These are phyloP conservation scores for Symbiodinium natans DNA, from an alignment of 73 alveolate genomes.

Conservation along the genomic window DNA sequence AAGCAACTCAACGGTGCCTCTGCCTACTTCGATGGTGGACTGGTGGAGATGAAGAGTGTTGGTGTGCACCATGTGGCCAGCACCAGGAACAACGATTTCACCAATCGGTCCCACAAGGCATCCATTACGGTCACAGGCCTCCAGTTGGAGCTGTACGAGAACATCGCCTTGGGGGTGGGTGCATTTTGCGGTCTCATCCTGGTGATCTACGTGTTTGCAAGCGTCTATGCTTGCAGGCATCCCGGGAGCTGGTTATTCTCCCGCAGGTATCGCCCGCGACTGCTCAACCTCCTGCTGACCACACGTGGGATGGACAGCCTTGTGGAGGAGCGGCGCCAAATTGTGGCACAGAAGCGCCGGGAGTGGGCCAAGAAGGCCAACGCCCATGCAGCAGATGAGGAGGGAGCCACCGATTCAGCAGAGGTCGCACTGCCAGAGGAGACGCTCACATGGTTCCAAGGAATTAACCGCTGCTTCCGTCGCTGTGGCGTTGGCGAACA, in stretches of 20 bases:
- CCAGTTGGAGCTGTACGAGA: background rate
- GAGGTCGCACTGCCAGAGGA: constrained; percentile 70
- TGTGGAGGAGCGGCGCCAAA: constrained; percentile 33
- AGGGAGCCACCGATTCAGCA: constrained; percentile 34
- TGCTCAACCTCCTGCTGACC: constrained; percentile 4
- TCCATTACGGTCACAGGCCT: constrained; percentile 28
- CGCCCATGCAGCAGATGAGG: constrained; percentile 46
- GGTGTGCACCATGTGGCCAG: constrained; percentile 35
- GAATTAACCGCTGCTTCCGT: constrained; percentile 56
- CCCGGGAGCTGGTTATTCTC: constrained; percentile 48
- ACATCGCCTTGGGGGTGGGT: constrained; percentile 45
- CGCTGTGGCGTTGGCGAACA: constrained; percentile 55
- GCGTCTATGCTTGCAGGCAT: constrained; percentile 2
- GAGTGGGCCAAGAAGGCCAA: constrained; percentile 81
- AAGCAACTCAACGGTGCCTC: constrained; percentile 72
- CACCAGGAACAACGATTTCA: constrained; percentile 69
- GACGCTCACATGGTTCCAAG: constrained; percentile 18
- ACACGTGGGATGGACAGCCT: constrained; percentile 28
- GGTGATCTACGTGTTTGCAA: background rate
- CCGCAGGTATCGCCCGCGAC: constrained; percentile 52
- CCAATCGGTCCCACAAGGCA: constrained; percentile 62
- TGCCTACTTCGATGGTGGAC: constrained; percentile 79
- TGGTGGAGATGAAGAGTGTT: constrained; percentile 46
- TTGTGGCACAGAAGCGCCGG: constrained; percentile 32
- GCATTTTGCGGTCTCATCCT: constrained; percentile 9